Evolutionary conservation across 352 stramenopile genomes (phyloP).

Genomic region (Peronospora destructor): DNA sequence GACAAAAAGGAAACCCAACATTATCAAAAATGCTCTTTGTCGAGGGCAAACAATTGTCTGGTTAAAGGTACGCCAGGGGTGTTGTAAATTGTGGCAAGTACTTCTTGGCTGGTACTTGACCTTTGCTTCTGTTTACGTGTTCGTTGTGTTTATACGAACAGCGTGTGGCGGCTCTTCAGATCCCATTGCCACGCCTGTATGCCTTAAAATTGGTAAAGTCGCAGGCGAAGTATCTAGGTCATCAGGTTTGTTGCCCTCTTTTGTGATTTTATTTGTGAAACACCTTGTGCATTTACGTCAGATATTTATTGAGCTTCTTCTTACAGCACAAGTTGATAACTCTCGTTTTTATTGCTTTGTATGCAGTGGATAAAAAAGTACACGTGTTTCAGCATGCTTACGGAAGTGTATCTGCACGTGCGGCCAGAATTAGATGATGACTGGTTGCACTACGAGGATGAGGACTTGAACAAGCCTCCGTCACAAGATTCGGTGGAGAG

Average conservation of each 20-base stretch:
- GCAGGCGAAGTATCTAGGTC: conserved; percentile 74
- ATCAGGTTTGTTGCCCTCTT: conserved; percentile 38
- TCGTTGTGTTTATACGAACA: conserved; percentile 12
- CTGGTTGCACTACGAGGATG: conserved; percentile 77
- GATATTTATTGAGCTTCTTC: not conserved
- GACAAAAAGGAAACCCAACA: conserved; percentile 79
- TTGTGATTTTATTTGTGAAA: conserved; percentile 2
- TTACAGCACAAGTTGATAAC: not conserved
- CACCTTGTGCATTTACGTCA: not conserved
- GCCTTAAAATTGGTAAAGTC: conserved; percentile 82
- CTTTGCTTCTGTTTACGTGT: not conserved
- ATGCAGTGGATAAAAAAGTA: conserved; percentile 79
- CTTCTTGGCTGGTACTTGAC: conserved; percentile 3
- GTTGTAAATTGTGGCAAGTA: not conserved
- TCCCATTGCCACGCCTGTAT: conserved; percentile 61
- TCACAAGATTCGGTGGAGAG: conserved; percentile 67
- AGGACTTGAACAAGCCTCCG: conserved; percentile 63
- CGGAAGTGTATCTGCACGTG: conserved; percentile 73
- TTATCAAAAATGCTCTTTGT: conserved; percentile 78
- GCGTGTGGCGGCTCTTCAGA: conserved; percentile 64
- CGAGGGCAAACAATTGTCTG: conserved; percentile 71
- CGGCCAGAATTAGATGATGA: conserved; percentile 71
- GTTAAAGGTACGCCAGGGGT: conserved; percentile 45
- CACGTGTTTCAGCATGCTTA: conserved; percentile 71
- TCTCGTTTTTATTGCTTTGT: conserved; percentile 10